phyloP scores from a whole-genome alignment of 2,329 filamentous ascomycete species.

The Didymella segeticola region DNA sequence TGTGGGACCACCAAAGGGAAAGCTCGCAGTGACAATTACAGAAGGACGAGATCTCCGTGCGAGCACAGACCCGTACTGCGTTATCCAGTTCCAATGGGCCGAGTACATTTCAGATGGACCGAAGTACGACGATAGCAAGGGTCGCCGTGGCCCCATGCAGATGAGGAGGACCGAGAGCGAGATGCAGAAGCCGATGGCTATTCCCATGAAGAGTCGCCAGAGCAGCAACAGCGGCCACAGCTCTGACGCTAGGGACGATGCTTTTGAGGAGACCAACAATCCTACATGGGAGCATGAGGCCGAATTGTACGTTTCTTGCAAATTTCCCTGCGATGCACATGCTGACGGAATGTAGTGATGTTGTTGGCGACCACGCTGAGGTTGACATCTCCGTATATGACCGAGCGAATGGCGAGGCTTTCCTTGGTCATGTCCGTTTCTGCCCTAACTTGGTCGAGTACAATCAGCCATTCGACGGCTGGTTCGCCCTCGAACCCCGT shows the following conservation, averaged over 20 bases:
- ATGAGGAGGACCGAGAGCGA: constrained; percentile 77
- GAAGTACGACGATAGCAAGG: constrained; percentile 62
- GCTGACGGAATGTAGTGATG: constrained; percentile 69
- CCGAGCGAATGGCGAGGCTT: constrained; percentile 81
- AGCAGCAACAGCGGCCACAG: constrained; percentile 93
- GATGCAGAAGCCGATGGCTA: constrained; percentile 84
- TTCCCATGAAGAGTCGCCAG: constrained; percentile 95
- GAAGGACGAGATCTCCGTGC: constrained; percentile 83
- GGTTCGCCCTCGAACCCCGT: constrained; percentile 82
- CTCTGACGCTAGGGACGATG: constrained; percentile 58
- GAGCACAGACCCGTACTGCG: constrained; percentile 89
- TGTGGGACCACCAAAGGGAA: constrained; percentile 78
- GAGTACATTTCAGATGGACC: constrained; percentile 93
- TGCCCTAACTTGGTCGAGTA: constrained; percentile 73
- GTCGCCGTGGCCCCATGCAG: constrained; percentile 50
- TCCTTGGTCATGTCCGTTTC: constrained; percentile 88
- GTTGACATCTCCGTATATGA: constrained; percentile 96
- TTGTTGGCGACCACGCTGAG: constrained; percentile 87
- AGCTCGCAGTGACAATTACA: constrained; percentile 85
- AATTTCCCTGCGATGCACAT: background rate
- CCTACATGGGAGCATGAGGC: constrained; percentile 97
- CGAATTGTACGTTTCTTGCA: constrained; percentile 77
- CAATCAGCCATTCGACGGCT: constrained; percentile 77
- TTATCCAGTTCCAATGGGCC: constrained; percentile 95
- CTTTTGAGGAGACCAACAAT: constrained; percentile 73